Evolutionary conservation across 371 early-diverging fungal species (phyloP).

Genomic region (Rhizomucor pusillus): DNA sequence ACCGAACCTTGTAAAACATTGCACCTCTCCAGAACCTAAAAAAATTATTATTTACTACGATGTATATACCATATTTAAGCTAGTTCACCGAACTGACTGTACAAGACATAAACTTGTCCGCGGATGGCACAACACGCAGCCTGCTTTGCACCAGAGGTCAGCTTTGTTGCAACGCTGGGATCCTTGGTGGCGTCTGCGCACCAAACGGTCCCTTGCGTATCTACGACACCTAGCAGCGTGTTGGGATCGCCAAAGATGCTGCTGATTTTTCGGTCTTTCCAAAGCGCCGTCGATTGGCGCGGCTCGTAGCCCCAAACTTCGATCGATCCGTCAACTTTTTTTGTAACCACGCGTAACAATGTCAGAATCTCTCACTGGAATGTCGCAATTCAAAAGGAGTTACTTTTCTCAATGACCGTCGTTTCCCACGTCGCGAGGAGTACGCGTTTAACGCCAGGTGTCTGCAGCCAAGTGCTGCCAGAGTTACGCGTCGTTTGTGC

Average conservation of each 20-base stretch:
- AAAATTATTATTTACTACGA: no score
- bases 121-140: conserved; percentile 9
- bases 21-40: no score
- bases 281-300: background rate
- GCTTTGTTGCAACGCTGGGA: background rate
- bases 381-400: background rate
- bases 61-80: no score
- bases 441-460: no score
- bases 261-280: background rate
- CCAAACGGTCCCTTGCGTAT: conserved; percentile 5
- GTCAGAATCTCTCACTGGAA: conserved; percentile 15
- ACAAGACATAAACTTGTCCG: conserved; percentile 12
- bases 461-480: no score
- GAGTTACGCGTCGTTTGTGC: no score
- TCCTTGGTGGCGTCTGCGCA: background rate
- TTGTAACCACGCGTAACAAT: no score
- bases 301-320: conserved; percentile 30
- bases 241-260: conserved; percentile 28
- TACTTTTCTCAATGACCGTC: conserved; percentile 25
- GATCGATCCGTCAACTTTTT: no score
- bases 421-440: conserved; percentile 47
- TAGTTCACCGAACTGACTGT: conserved; percentile 6
- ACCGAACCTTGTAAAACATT: no score
- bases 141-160: conserved; percentile 4
- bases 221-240: conserved; percentile 16